A percentile compares a stretch with the other conserved stretches of the same genome.
These are phyloP conservation scores for Colletotrichum nymphaeae DNA, from an alignment of 2,329 filamentous ascomycete genomes.

Conservation along the genomic window DNA sequence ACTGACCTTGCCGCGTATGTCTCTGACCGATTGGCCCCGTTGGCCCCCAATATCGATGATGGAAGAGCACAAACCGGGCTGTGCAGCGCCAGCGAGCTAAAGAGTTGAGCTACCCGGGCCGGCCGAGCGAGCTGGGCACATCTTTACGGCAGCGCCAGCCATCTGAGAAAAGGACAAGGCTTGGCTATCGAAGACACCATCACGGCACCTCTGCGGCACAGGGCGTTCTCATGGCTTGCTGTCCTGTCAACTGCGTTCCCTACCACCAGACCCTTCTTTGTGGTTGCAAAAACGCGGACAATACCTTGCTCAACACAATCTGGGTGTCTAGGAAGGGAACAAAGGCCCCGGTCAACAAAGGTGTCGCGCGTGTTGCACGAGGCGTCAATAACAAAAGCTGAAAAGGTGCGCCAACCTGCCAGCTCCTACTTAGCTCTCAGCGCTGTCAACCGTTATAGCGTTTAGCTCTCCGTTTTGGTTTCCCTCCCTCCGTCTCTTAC, in stretches of 20 bases:
- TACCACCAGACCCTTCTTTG: neutral
- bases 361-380: slow-evolving; percentile 3
- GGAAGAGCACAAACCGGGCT: neutral
- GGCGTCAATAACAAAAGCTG: slow-evolving; percentile 3
- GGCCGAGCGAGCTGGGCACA: slow-evolving; percentile 7
- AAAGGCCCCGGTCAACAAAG: neutral
- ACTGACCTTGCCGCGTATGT: neutral
- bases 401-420: neutral
- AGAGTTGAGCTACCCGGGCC: neutral
- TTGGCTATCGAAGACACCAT: slow-evolving; percentile 19
- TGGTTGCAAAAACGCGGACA: neutral
- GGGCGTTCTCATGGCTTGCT: slow-evolving; percentile 8
- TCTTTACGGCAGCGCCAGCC: neutral
- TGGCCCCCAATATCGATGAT: neutral
- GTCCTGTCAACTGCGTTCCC: slow-evolving; percentile 1
- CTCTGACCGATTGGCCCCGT: slow-evolving; percentile 3
- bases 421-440: neutral
- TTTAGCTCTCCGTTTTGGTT: neutral
- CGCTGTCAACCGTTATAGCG: neutral
- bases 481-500: neutral
- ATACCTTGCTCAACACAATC: neutral
- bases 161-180: neutral
- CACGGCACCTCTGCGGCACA: slow-evolving; percentile 5
- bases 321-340: neutral
- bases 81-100: slow-evolving; percentile 10